Conservation (phyloP, 352 stramenopile genomes). For the Phytopythium litorale region DNA sequence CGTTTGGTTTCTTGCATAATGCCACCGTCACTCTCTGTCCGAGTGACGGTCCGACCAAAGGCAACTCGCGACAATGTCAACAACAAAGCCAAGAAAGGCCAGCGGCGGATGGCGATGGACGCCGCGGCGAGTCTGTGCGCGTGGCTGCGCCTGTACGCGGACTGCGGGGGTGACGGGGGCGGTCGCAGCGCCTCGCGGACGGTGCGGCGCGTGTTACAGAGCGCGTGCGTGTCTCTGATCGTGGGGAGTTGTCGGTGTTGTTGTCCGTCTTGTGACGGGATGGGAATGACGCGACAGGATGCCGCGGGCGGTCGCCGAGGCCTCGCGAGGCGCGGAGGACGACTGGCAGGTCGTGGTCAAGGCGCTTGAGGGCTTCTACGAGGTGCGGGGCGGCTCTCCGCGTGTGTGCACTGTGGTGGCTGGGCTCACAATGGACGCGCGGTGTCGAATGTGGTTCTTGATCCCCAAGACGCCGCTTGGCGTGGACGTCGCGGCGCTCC, state of each 20-base stretch:
- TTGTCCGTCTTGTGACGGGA: neutral
- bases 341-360: slow-evolving; percentile 10
- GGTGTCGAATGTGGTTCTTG: no score
- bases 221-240: slow-evolving; percentile 12
- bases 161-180: neutral
- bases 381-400: slow-evolving; percentile 18
- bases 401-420: neutral
- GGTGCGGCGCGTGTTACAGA: slow-evolving; percentile 11
- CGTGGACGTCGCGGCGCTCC: slow-evolving; percentile 19
- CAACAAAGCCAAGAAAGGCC: slow-evolving; percentile 16
- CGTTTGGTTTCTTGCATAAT: no score
- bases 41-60: no score
- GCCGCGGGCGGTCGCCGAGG: neutral
- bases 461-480: neutral
- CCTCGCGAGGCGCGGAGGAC: neutral
- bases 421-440: neutral
- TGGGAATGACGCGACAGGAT: neutral
- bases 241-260: neutral
- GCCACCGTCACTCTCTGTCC: no score
- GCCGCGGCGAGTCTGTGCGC: slow-evolving; percentile 26
- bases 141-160: slow-evolving; percentile 29
- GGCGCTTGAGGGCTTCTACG: slow-evolving; percentile 51
- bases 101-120: neutral
- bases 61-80: neutral
- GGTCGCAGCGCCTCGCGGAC: slow-evolving; percentile 5